Evolutionary conservation across 2,329 filamentous ascomycete genomes (phyloP), one percentile per base, ranked within the genome.

Genomic region (Fusarium cicatricum): DNA sequence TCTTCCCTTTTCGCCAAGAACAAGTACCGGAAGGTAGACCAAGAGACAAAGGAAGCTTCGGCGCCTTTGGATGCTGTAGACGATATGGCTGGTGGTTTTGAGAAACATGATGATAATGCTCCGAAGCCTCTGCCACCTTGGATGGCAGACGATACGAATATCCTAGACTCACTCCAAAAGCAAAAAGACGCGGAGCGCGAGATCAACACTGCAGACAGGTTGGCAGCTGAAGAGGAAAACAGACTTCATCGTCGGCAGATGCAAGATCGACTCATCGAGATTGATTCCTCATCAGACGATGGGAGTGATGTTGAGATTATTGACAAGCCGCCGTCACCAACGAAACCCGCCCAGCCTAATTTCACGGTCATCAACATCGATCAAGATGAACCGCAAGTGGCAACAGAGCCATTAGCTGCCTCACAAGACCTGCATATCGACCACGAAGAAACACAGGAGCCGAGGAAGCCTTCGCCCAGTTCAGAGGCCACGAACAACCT

Each of bases 41-140:
- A 70, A 19, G 31, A 45, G 11, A 37, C 61, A 9, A 8, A 55
- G 66, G 5, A 70, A 40, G 38, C 33, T 2, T 11, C 42, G 16
- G 28, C 11, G 34, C 37, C 3, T 55, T 51, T 49, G 58, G 74
- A 26, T 60, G 72, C 12, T 48, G 58, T 73, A 4, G 74, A 83
- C 46, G 82, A 84, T 6, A 73, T 78, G 55, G 82, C 85, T 32
- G 89, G 89, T 17, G 90, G 89, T 0, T 91, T 92, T 66, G 83
- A 89, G 50, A 84, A 79, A 4, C 69, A 72, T 10, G 68, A 72
- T 65, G 69, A 80, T 58, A 72, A 80, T 71, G 74, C 71, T 4
- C 78, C 83, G 1, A 80, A 78, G n/a, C 88, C 88, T 0, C 70
- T 94, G 8, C 91, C 91, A 1, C 91, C 91, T 1, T 95, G 91